A percentile compares a stretch with the other conserved stretches of the same genome.
phyloP scores from a whole-genome alignment of 306 rosid species.

The Sicyos edulis region DNA sequence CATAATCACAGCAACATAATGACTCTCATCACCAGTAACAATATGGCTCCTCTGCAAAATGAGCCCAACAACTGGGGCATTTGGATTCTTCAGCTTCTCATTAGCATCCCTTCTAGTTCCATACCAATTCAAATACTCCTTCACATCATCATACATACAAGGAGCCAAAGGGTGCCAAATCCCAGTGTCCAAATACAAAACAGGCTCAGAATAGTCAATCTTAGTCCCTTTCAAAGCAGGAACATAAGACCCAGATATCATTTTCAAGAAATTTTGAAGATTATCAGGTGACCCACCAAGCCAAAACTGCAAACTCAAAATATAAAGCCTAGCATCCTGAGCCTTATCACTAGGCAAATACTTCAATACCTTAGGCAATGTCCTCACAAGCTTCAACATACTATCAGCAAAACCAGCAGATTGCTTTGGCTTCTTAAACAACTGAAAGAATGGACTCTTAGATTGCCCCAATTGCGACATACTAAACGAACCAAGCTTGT shows the following conservation, averaged over 20 bases:
- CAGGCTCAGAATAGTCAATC: constrained; percentile 82
- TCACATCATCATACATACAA: constrained; percentile 93
- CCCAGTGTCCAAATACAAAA: constrained; percentile 79
- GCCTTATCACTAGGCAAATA: constrained; percentile 95
- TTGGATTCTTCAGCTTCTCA: constrained; percentile 66
- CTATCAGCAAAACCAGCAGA: constrained; percentile 93
- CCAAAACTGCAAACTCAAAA: constrained; percentile 91
- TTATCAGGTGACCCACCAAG: constrained; percentile 97
- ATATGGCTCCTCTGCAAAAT: constrained; percentile 94
- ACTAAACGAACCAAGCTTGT: constrained; percentile 80
- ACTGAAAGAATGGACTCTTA: constrained; percentile 81
- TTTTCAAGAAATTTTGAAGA: constrained; percentile 75
- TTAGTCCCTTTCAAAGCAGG: constrained; percentile 70
- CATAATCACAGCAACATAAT: constrained; percentile 96
- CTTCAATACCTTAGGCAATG: constrained; percentile 89
- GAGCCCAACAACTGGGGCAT: constrained; percentile 62
- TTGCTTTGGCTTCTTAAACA: constrained; percentile 73
- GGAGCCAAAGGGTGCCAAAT: constrained; percentile 99
- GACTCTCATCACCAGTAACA: constrained; percentile 96
- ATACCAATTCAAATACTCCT: constrained; percentile 96
- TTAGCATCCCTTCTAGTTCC: constrained; percentile 84
- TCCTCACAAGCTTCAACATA: constrained; percentile 94
- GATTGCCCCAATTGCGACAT: constrained; percentile 96
- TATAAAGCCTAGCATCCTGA: constrained; percentile 89
- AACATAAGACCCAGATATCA: constrained; percentile 78